These are phyloP conservation scores for Gossypium davidsonii DNA, from an alignment of 441 rosid genomes.

Conservation along the genomic window DNA sequence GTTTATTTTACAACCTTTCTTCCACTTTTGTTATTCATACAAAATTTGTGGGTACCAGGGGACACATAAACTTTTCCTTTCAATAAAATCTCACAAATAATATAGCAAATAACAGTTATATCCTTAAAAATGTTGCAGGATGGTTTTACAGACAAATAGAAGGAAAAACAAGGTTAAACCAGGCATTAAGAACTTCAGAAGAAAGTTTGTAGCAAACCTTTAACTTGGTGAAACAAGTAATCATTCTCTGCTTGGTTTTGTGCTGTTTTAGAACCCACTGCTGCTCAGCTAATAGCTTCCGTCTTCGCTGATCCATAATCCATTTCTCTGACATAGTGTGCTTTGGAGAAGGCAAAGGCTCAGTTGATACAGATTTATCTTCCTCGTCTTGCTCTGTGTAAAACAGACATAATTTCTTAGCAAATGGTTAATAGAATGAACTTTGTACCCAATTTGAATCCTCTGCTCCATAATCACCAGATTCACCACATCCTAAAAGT, in stretches of 20 bases:
- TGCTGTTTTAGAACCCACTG: conserved; percentile 61
- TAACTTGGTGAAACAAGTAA: conserved; percentile 53
- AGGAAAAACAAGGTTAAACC: conserved; percentile 11
- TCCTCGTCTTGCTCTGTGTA: conserved; percentile 52
- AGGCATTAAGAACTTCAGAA: conserved; percentile 7
- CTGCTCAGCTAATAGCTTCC: conserved; percentile 46
- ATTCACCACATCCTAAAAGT: neutral
- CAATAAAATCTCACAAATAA: neutral
- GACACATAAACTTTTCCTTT: neutral
- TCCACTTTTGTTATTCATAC: neutral
- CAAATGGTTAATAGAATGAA: conserved; percentile 19
- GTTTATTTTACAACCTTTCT: conserved; percentile 1
- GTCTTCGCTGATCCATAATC: conserved; percentile 66
- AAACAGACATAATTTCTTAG: conserved; percentile 23
- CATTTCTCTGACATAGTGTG: conserved; percentile 81
- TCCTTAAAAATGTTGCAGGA: neutral
- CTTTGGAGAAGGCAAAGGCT: conserved; percentile 51
- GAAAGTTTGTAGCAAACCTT: conserved; percentile 46
- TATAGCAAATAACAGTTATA: neutral
- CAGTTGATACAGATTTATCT: conserved; percentile 39
- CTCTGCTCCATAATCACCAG: conserved; percentile 8
- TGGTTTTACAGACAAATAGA: conserved; percentile 3
- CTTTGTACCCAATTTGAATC: conserved; percentile 18
- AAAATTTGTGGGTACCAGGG: neutral
- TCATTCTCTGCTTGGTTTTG: conserved; percentile 54